These are phyloP conservation scores for Hortiboletus flavorubellus DNA, from an alignment of 768 basidiomycete species.

Conservation along the genomic window DNA sequence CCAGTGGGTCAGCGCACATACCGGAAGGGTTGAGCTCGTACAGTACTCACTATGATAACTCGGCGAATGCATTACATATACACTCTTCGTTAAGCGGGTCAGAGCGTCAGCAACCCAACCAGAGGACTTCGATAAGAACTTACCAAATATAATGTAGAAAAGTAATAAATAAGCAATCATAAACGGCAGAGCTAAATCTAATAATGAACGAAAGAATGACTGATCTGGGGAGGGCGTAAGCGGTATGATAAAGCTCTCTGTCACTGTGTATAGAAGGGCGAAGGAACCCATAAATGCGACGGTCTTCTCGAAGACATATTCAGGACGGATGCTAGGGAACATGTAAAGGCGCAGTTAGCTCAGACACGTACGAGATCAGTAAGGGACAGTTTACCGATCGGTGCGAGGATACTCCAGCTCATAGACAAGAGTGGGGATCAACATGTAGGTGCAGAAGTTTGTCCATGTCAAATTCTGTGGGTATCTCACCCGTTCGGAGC, in stretches of 20 bases:
- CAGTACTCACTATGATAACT: slow-evolving; percentile 74
- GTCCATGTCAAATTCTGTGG: slow-evolving; percentile 80
- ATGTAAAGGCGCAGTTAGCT: not conserved
- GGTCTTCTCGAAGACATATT: slow-evolving; percentile 53
- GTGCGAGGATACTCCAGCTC: slow-evolving; percentile 96
- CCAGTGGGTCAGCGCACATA: slow-evolving; percentile 1
- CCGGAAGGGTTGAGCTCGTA: not conserved
- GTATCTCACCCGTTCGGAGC: slow-evolving; percentile 67
- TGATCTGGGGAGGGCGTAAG: slow-evolving; percentile 65
- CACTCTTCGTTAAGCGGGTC: slow-evolving; percentile 55
- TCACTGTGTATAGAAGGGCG: slow-evolving; percentile 87
- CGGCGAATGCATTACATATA: slow-evolving; percentile 95
- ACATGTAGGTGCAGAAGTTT: slow-evolving; percentile 82
- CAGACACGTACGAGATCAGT: not conserved
- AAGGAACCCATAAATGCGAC: slow-evolving; percentile 96
- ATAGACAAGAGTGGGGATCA: slow-evolving; percentile 92
- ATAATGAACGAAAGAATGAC: slow-evolving; percentile 68
- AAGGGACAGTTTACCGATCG: slow-evolving; percentile 49
- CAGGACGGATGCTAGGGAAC: slow-evolving; percentile 40
- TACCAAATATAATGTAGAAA: slow-evolving; percentile 85
- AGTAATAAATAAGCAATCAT: slow-evolving; percentile 88
- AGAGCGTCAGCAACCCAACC: slow-evolving; percentile 1
- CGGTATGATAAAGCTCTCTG: slow-evolving; percentile 92
- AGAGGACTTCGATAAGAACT: not conserved
- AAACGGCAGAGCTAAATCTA: slow-evolving; percentile 90